phyloP scores from a whole-genome alignment of 2,329 filamentous ascomycete genomes.

The Mycosphaerelloides madeirae region DNA sequence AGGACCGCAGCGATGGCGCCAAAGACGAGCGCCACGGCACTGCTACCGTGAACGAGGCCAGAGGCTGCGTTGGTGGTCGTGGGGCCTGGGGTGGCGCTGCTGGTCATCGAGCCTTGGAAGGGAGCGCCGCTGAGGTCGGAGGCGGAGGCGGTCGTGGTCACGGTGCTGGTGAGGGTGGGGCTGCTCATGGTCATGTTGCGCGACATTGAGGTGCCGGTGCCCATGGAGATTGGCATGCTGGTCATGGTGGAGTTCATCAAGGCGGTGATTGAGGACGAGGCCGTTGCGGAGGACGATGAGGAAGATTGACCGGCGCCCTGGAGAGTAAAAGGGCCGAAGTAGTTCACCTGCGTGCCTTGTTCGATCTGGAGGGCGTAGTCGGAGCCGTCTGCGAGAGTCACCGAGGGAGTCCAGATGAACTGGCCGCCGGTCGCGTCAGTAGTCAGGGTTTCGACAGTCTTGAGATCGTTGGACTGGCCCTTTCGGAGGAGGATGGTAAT shows the following conservation, averaged over 20 bases:
- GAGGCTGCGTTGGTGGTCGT: conserved; percentile 15
- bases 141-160: conserved; percentile 4
- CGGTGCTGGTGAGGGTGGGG: conserved; percentile 19
- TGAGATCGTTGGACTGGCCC: conserved; percentile 47
- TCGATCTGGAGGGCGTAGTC: conserved; percentile 58
- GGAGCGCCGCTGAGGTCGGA: conserved; percentile 8
- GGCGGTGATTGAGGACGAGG: conserved; percentile 27
- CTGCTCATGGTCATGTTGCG: conserved; percentile 28
- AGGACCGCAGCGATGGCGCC: conserved; percentile 40
- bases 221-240: conserved; percentile 4
- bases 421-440: conserved; percentile 17
- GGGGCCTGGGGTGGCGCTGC: conserved; percentile 3
- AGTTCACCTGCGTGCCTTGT: conserved; percentile 52
- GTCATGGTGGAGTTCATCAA: conserved; percentile 8
- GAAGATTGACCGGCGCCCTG: neutral
- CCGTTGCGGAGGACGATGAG: conserved; percentile 27
- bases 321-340: conserved; percentile 51
- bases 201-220: conserved; percentile 22
- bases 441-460: conserved; percentile 41
- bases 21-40: conserved; percentile 39
- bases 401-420: conserved; percentile 48
- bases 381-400: conserved; percentile 37
- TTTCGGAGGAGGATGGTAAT: conserved; percentile 55
- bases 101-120: conserved; percentile 15
- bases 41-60: conserved; percentile 21